phyloP scores from a whole-genome alignment of 2,329 filamentous ascomycete species.

The Aspergillus sp. region DNA sequence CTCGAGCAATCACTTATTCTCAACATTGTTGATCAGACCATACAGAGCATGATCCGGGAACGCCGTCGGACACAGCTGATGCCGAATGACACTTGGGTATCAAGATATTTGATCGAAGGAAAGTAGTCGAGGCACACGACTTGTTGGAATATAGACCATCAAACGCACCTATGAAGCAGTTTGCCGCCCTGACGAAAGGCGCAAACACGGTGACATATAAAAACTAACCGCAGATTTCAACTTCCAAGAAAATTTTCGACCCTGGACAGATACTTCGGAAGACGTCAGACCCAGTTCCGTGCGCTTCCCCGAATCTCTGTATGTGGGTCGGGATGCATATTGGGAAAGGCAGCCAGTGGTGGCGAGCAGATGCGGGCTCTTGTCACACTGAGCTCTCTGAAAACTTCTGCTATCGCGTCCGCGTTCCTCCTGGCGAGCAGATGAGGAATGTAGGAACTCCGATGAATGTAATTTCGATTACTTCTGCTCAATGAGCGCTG shows the following conservation, averaged over 20 bases:
- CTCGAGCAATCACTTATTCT: not conserved
- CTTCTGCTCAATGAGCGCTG: not conserved
- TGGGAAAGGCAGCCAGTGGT: not conserved
- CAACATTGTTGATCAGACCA: conserved; percentile 1
- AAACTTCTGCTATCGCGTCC: not conserved
- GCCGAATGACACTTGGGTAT: not conserved
- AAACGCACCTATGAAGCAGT: not conserved
- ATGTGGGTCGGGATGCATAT: conserved; percentile 6
- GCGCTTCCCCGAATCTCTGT: not conserved
- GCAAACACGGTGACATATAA: conserved; percentile 5
- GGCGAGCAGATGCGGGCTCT: conserved; percentile 1
- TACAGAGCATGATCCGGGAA: not conserved
- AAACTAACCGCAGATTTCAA: not conserved
- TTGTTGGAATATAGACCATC: not conserved
- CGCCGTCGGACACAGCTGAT: not conserved
- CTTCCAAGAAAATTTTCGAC: not conserved
- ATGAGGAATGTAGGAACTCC: not conserved
- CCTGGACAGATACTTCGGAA: not conserved
- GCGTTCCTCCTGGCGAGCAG: not conserved
- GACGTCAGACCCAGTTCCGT: not conserved
- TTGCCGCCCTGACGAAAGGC: conserved; percentile 2
- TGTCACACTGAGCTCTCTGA: not conserved
- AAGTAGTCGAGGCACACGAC: not conserved
- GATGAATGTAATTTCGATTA: not conserved
- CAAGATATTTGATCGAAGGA: not conserved